Percentiles rank a stretch among this genome's conserved stretches.
These are phyloP conservation scores for Alloteropsis semialata DNA, from an alignment of 176 grass and related monocot genomes.

Conservation along the genomic window DNA sequence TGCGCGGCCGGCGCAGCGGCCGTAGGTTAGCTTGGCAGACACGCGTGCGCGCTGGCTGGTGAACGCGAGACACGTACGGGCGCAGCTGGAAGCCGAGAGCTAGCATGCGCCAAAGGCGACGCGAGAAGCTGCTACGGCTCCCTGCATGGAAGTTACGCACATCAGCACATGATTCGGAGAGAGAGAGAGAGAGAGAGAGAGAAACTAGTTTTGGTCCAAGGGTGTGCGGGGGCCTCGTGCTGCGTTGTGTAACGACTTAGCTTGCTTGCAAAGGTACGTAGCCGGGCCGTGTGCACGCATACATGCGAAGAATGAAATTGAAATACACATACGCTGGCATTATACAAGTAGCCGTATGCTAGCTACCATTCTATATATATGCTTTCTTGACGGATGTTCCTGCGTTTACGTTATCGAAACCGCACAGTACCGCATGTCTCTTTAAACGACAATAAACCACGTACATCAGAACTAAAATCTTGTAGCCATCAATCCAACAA, in stretches of 20 bases:
- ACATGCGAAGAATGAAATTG: neutral
- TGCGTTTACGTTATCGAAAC: constrained; percentile 31
- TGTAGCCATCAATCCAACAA: no score
- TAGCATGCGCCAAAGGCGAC: neutral
- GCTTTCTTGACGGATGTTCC: constrained; percentile 34
- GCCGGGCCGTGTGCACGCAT: constrained; percentile 28
- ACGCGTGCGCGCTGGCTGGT: constrained; percentile 4
- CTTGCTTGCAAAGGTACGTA: constrained; percentile 47
- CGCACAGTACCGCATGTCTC: neutral
- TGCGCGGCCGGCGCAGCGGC: neutral
- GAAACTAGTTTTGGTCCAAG: neutral
- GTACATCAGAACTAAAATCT: no score
- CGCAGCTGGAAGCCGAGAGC: neutral
- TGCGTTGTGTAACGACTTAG: constrained; percentile 27
- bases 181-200: neutral
- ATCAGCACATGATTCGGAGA: neutral
- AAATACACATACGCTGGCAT: neutral
- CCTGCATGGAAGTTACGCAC: neutral
- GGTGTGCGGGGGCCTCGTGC: constrained; percentile 4
- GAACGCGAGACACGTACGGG: neutral
- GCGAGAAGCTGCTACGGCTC: neutral
- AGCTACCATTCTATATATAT: constrained; percentile 11
- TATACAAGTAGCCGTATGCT: neutral
- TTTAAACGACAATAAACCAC: neutral
- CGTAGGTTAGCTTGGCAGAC: constrained; percentile 6